A percentile compares a stretch with the other conserved stretches of the same genome.
These are phyloP conservation scores for Edaphochlamys debaryana DNA, from an alignment of 139 green algal genomes.

Conservation along the genomic window DNA sequence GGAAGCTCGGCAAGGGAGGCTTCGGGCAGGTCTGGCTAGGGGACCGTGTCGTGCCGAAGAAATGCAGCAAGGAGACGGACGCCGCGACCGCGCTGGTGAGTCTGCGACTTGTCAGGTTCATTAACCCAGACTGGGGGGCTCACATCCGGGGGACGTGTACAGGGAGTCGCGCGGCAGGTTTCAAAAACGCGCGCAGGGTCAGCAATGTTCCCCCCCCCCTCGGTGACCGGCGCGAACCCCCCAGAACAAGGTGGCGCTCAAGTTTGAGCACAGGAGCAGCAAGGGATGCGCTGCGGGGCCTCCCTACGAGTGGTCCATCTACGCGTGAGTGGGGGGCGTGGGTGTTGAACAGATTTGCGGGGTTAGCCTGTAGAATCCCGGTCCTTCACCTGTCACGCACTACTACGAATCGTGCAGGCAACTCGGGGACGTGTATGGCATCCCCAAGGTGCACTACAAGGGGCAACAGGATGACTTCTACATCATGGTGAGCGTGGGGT, in stretches of 20 bases:
- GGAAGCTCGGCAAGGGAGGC: conserved; percentile 94
- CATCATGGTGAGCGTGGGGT: conserved; percentile 93
- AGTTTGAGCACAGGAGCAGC: conserved; percentile 97
- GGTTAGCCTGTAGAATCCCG: too few relatives aligned
- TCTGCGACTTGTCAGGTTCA: too few relatives aligned
- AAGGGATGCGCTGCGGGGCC: conserved; percentile 98
- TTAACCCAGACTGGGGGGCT: too few relatives aligned
- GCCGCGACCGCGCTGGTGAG: conserved; percentile 25
- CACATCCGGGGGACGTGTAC: too few relatives aligned
- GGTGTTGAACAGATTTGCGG: too few relatives aligned
- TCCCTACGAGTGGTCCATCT: conserved; percentile 99
- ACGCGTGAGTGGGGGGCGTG: conserved; percentile 76
- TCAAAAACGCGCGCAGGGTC: too few relatives aligned
- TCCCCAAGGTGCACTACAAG: conserved; percentile 98
- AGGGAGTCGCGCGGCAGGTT: too few relatives aligned
- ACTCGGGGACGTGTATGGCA: conserved; percentile 84
- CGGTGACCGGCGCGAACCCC: too few relatives aligned
- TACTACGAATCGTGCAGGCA: conserved; percentile 56
- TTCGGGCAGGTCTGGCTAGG: conserved; percentile 77
- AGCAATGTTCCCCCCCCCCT: too few relatives aligned
- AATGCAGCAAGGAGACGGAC: conserved; percentile 22
- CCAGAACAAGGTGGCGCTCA: conserved; percentile 89
- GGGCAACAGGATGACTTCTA: conserved; percentile 98
- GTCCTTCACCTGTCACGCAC: too few relatives aligned
- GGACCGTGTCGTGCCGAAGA: conserved; percentile 18